Base-by-base conservation (phyloP, 1,284 basidiomycete species). In the Rhodotorula sp. region DNA sequence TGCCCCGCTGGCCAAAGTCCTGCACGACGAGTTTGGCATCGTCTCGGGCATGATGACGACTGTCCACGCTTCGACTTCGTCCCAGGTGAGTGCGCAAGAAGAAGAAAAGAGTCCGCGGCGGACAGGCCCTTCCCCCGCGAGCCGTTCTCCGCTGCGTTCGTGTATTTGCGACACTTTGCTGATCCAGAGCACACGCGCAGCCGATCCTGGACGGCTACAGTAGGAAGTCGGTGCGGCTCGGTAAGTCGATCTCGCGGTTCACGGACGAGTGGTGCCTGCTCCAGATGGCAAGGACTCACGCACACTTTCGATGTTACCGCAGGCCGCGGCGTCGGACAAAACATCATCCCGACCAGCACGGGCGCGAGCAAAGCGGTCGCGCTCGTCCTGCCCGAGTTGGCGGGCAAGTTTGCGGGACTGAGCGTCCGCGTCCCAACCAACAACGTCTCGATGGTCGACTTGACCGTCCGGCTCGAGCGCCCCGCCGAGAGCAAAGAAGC, bases 41-140 rank as follows among this genome's bases (percentile, higher is more conserved):
- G 79, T 81, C 69, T 77, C 74, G 20, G 81, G 81, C 14, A 82
- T 82, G 81, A 80, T 83, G 80, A 82, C 82, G 15, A 82, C 82
- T n/a, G 78, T 73, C 5, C 82, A 83, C 75, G 82, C 82, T 20
- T 79, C 78, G 54, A 83, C 82, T 7, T 77, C 80, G 0, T 79
- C 78, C 53, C 82, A 37, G 37, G 37, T 37, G 37, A 37, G 37
- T 37, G 37, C 37, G 37, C 37, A 37, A 10, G 37, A 37, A 12
- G 6, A 37, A 12, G 37, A 37, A 37, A 7, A 10, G 6, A 37
- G 37, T 37, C 37, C 37, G 37, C 37, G 37, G 37, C 7, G 37
- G 12, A 37, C 37, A n/a, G n/a, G n/a, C 37, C 10, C 37, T 12
- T 37, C 37, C 37, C 37, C 37, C 10, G 37, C 37, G 37, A 37